Percentiles rank a stretch among this genome's conserved stretches.
phyloP scores from a whole-genome alignment of 2,329 filamentous ascomycete genomes.

The Colletotrichum sp. region DNA sequence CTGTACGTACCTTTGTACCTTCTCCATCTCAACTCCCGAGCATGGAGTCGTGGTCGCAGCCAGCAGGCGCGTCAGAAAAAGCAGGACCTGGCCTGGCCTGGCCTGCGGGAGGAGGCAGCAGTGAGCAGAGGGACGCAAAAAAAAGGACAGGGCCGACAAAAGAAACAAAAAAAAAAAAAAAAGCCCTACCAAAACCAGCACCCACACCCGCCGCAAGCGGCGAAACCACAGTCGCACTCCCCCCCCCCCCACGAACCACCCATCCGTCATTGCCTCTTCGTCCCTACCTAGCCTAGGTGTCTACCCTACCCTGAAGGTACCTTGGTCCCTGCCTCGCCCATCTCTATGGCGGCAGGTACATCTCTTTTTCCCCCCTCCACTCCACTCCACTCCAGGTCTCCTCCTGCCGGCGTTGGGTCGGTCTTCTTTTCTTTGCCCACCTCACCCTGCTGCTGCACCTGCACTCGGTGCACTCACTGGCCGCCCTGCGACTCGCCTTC shows the following conservation, averaged over 20 bases:
- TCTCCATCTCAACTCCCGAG: conserved; percentile 3
- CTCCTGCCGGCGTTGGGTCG: neutral
- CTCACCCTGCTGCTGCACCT: neutral
- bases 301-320: neutral
- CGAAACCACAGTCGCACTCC: too few species aligned
- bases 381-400: neutral
- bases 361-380: neutral
- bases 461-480: neutral
- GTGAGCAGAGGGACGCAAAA: neutral
- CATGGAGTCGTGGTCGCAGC: neutral
- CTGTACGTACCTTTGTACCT: neutral
- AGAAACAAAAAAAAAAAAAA: neutral
- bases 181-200: too few species aligned
- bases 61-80: neutral
- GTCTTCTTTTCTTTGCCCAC: neutral
- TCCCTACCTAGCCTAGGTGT: neutral
- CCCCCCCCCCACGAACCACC: too few species aligned
- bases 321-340: neutral
- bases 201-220: too few species aligned
- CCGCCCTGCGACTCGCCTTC: neutral
- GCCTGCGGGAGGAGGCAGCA: neutral
- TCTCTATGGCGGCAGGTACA: neutral
- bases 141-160: neutral
- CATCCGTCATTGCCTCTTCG: neutral
- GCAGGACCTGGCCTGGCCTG: neutral